Evolutionary conservation across 257 asterid genomes (phyloP).

Genomic region (Solanum sejunctum): DNA sequence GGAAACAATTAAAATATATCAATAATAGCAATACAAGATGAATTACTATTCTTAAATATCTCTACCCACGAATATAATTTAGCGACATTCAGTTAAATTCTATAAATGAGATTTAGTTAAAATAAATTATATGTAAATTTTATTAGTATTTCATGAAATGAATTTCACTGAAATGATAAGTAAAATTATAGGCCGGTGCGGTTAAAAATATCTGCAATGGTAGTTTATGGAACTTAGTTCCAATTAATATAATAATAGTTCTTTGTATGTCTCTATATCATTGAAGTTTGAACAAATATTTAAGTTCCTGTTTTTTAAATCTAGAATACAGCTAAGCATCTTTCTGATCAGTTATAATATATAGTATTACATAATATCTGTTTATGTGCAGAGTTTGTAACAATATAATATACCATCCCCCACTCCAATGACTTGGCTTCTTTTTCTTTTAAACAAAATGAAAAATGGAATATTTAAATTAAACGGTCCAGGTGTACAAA

Average conservation of each 20-base stretch:
- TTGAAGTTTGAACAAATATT: neutral
- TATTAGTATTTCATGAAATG: too few relatives aligned
- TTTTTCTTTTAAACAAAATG: neutral
- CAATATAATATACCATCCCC: neutral
- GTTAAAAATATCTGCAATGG: neutral
- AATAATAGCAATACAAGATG: neutral
- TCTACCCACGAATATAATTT: neutral
- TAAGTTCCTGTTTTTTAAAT: neutral
- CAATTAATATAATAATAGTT: neutral
- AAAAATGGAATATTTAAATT: too few relatives aligned
- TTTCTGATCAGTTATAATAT: neutral
- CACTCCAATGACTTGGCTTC: neutral
- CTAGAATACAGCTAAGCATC: slow-evolving; percentile 22
- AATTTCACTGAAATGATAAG: neutral
- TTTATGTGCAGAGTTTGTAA: neutral
- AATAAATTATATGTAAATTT: neutral
- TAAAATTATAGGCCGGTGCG: neutral
- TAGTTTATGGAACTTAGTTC: neutral
- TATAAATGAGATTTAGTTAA: too few relatives aligned
- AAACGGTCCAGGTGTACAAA: too few relatives aligned
- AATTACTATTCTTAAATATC: neutral
- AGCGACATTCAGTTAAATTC: too few relatives aligned
- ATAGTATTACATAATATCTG: neutral
- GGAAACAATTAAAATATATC: neutral
- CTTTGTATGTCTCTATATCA: neutral